Evolutionary conservation across 176 grass and related monocot genomes (phyloP), one percentile per base, ranked within the genome.

Genomic region (Rhynchospora breviuscula): DNA sequence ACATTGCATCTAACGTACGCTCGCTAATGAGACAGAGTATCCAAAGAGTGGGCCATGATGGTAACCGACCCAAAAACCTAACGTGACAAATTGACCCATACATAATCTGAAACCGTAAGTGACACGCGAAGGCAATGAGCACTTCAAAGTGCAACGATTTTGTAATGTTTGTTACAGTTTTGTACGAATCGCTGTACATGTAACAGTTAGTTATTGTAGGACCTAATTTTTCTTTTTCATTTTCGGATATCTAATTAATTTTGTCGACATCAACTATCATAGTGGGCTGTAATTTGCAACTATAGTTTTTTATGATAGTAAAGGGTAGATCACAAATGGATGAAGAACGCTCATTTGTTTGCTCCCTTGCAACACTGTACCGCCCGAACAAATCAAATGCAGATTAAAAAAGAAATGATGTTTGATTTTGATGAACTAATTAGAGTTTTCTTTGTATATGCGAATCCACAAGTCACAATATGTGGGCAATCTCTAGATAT

Each of bases 121-220:
- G 61, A 49, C 10, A 82, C 26, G 11, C 9, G 57, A 63, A 29
- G 23, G 8, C 10, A 51, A 64, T 14, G 58, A 81, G 59, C 46
- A 82, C 80, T 67, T 29, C 53, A 13, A 11, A 53, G 80, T 82
- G 80, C 61, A 52, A 67, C 59, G 67, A 82, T 82, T 82, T 82
- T 82, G 80, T 81, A 63, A 23, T 56, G 22, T 56, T 77, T 77
- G 7, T 77, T 29, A 2, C 51, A 56, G 23, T 3, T 56, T 54
- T 17, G 59, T 22, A 22, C 9, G 48, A 77, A 18, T 77, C 19
- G 12, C 12, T 77, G 73, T 77, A 77, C 73, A 77, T 77, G 73
- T 31, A 77, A 77, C 47, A 77, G 48, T 9, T 17, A 56, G 73
- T 54, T 29, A 14, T 8, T 77, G 47, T 75, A 75, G 21, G 47